Evolutionary conservation across 2,329 filamentous ascomycete species (phyloP), one percentile per base, ranked within the genome.

Genomic region (Fusarium buxicola): DNA sequence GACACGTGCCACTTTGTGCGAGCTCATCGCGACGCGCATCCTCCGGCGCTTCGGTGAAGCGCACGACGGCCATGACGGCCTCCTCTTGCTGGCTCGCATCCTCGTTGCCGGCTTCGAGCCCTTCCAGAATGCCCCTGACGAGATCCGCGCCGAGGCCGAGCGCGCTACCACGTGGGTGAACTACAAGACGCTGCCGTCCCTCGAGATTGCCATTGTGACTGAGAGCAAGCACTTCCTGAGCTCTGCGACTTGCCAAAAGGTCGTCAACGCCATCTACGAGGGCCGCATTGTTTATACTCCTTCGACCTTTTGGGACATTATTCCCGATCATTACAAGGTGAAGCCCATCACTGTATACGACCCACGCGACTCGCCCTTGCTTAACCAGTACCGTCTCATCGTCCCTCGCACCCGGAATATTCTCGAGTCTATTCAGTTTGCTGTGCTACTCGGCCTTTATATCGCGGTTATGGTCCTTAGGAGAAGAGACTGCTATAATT

Each of bases 381-480:
- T 96, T 18, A 94, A 96, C 69, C 92, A 96, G 73, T 95, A 95
- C 71, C 89, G 92, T 2, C 83, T 96, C 8, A 90, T 93, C 63
- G 92, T 96, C 8, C 92, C 92, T 10, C 83, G 91, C 12, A 94
- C 89, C 1, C 82, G 92, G 53, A 94, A 91, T 70, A 78, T 90
- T 25, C 82, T 95, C 51, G 92, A 96, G 75, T 84, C 90, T 2
- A 80, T 84, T 15, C 91, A 95, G 69, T 96, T 95, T 72, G 70
- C 89, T 25, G 77, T 90, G 8, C 80, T 96, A 1, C 81, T 95
- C 11, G 74, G 76, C 1, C 77, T 95, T 3, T 96, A 93, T 69
- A 76, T 92, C 7, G 77, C 84, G 8, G 89, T 92, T 55, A 94
- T 95, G 92, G 79, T 85, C 8, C 80, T 86, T 62, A 84, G 91